Evolutionary conservation across 495 filamentous ascomycete genomes (phyloP).

Genomic region (Articulospora tetracladia): DNA sequence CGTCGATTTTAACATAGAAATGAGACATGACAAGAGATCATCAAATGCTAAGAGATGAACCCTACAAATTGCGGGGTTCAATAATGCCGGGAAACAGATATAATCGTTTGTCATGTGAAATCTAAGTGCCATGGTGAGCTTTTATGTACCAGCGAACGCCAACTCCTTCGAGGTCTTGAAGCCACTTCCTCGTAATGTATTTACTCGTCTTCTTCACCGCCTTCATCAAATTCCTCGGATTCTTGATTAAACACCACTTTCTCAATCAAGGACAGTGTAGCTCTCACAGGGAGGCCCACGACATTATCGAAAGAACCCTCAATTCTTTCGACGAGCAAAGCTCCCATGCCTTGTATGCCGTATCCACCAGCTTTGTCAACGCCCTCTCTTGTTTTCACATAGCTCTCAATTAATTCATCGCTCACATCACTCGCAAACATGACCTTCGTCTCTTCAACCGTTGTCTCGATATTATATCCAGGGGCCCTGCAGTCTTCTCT

Average conservation of each 20-base stretch:
- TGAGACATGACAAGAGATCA: too few relatives aligned
- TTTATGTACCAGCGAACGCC: background rate
- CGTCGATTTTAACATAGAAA: too few relatives aligned
- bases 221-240: background rate
- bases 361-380: slow-evolving; percentile 97
- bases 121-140: background rate
- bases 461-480: slow-evolving; percentile 76
- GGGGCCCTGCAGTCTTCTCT: slow-evolving; percentile 70
- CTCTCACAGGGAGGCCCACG: slow-evolving; percentile 83
- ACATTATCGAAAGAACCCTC: slow-evolving; percentile 94
- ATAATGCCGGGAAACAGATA: too few relatives aligned
- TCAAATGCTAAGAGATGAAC: too few relatives aligned
- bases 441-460: slow-evolving; percentile 86
- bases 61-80: too few relatives aligned
- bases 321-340: slow-evolving; percentile 74
- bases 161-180: background rate
- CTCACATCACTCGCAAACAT: slow-evolving; percentile 68
- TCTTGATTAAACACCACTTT: slow-evolving; percentile 60
- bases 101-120: background rate
- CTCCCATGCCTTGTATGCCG: slow-evolving; percentile 86
- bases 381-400: slow-evolving; percentile 89
- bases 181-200: background rate
- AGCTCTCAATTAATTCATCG: slow-evolving; percentile 80
- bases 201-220: background rate
- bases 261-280: slow-evolving; percentile 79